phyloP scores from a whole-genome alignment of 2,329 filamentous ascomycete genomes.

The Cladosporium sp. region DNA sequence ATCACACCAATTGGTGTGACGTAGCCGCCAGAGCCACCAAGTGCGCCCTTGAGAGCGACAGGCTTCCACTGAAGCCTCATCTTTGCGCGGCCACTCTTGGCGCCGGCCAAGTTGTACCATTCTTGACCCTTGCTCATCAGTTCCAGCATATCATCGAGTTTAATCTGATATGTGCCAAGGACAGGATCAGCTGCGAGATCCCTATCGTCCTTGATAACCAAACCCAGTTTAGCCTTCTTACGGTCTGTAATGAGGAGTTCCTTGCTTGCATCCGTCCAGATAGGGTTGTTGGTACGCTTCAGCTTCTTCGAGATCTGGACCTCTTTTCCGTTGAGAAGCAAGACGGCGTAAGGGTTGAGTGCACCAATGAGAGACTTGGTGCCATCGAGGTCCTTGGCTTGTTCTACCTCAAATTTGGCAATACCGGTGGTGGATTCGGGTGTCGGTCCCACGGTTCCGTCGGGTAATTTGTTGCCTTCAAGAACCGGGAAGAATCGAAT shows the following conservation, averaged over 20 bases:
- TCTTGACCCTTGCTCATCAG: conserved; percentile 89
- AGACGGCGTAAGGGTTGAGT: conserved; percentile 83
- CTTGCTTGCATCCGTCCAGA: conserved; percentile 89
- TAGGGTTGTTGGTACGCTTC: conserved; percentile 95
- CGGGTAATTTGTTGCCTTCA: conserved; percentile 64
- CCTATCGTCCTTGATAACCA: conserved; percentile 93
- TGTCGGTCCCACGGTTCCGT: conserved; percentile 73
- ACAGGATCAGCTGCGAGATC: conserved; percentile 79
- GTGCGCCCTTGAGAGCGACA: conserved; percentile 75
- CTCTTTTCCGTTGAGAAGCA: conserved; percentile 89
- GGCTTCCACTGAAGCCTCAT: conserved; percentile 94
- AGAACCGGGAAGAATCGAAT: conserved; percentile 94
- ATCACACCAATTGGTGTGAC: conserved; percentile 91
- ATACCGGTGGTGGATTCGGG: conserved; percentile 94
- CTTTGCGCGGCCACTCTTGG: conserved; percentile 79
- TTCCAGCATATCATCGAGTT: conserved; percentile 87
- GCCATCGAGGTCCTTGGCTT: conserved; percentile 92
- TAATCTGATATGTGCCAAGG: conserved; percentile 90
- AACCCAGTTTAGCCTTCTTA: conserved; percentile 81
- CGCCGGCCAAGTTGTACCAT: conserved; percentile 86
- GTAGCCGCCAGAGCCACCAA: conserved; percentile 79
- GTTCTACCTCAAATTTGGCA: conserved; percentile 85
- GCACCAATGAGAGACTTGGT: conserved; percentile 87
- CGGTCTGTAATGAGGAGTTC: conserved; percentile 94
- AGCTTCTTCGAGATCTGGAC: conserved; percentile 85